These are phyloP conservation scores for Neurospora tetraspora DNA, from an alignment of 495 filamentous ascomycete species.

Conservation along the genomic window DNA sequence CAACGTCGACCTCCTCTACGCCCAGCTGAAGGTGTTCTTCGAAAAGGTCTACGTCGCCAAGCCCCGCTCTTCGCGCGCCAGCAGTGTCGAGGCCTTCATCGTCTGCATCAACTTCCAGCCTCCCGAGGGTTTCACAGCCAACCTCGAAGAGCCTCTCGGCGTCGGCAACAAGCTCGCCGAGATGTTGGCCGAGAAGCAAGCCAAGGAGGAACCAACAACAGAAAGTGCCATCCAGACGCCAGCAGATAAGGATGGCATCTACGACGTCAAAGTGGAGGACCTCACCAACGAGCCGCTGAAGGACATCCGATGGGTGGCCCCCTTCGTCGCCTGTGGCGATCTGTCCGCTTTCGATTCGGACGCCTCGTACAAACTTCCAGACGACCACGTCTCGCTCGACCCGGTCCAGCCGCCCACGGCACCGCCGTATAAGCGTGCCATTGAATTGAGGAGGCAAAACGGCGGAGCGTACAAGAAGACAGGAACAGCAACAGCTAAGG, in stretches of 20 bases:
- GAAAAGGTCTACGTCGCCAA: constrained; percentile 82
- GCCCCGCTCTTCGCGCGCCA: constrained; percentile 82
- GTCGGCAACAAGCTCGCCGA: constrained; percentile 41
- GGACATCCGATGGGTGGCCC: constrained; percentile 69
- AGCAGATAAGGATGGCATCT: constrained; percentile 47
- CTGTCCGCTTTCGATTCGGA: constrained; percentile 91
- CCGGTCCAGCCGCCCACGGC: constrained; percentile 95
- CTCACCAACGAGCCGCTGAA: constrained; percentile 28
- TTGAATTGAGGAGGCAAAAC: constrained; percentile 69
- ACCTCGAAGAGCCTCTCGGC: constrained; percentile 56
- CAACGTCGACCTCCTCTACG: constrained; percentile 85
- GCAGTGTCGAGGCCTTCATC: constrained; percentile 92
- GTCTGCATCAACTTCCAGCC: constrained; percentile 82
- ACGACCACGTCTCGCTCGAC: constrained; percentile 65
- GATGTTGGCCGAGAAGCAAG: constrained; percentile 22
- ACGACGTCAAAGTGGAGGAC: constrained; percentile 46
- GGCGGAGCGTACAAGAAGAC: constrained; percentile 69
- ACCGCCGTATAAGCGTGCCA: constrained; percentile 82
- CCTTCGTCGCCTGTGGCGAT: constrained; percentile 93
- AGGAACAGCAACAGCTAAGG: constrained; percentile 17
- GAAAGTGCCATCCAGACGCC: not conserved
- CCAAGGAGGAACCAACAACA: not conserved
- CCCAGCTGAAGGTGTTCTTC: constrained; percentile 86
- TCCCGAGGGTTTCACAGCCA: constrained; percentile 51
- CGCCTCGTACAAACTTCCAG: constrained; percentile 79